Percentiles rank a stretch among this genome's conserved stretches.
Evolutionary conservation across 2,329 filamentous ascomycete genomes (phyloP).

Genomic region (Westerdykella ornata): DNA sequence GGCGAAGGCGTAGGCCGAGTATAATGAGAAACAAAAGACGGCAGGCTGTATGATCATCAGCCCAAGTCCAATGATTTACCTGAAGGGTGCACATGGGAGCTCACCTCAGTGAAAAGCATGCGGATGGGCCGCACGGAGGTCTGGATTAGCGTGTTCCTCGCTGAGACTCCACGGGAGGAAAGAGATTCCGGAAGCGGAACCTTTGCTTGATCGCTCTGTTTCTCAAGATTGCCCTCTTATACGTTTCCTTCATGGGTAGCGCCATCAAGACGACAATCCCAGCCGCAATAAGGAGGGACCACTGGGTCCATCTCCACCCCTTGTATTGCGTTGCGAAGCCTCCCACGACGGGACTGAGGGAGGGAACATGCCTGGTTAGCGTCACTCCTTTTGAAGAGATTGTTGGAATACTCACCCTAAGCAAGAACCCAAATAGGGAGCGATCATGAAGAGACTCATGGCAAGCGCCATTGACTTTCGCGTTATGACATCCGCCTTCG

Average conservation of each 20-base stretch:
- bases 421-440: constrained; percentile 38
- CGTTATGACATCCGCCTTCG: constrained; percentile 37
- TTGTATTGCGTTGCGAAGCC: constrained; percentile 44
- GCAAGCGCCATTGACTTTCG: constrained; percentile 29
- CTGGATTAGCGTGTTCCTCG: constrained; percentile 30
- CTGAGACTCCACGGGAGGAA: constrained; percentile 3
- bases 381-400: not conserved
- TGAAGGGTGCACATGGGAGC: not conserved
- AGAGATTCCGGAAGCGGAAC: constrained; percentile 14
- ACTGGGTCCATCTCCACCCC: constrained; percentile 41
- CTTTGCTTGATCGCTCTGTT: constrained; percentile 30
- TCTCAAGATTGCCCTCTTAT: constrained; percentile 46
- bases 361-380: constrained; percentile 29
- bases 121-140: constrained; percentile 48
- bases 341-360: constrained; percentile 37
- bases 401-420: constrained; percentile 24
- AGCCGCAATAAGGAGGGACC: constrained; percentile 40
- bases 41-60: constrained; percentile 16
- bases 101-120: constrained; percentile 35
- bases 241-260: constrained; percentile 50
- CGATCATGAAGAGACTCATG: constrained; percentile 35
- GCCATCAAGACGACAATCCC: constrained; percentile 33
- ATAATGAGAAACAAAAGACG: constrained; percentile 31
- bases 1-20: constrained; percentile 32
- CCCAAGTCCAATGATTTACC: not conserved